phyloP scores from a whole-genome alignment of 305 asterid species.

The Fraxinus sp. region DNA sequence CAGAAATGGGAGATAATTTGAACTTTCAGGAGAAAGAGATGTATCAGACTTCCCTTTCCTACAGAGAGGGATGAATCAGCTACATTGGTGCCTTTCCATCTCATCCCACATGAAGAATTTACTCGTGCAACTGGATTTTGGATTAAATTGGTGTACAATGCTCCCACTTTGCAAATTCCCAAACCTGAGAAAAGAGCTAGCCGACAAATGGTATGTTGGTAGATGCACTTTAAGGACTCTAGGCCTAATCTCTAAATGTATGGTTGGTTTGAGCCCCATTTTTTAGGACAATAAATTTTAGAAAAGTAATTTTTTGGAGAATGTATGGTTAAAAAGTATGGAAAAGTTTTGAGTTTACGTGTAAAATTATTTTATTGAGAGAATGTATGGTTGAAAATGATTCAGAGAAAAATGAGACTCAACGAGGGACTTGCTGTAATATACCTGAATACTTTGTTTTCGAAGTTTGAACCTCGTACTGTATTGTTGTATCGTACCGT shows the following conservation, averaged over 20 bases:
- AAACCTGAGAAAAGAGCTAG: neutral
- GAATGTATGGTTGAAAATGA: neutral
- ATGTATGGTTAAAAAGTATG: neutral
- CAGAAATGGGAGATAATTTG: slow-evolving; percentile 30
- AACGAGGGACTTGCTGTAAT: slow-evolving; percentile 19
- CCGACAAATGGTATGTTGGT: slow-evolving; percentile 18
- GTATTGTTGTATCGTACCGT: slow-evolving; percentile 21
- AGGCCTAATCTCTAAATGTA: slow-evolving; percentile 16
- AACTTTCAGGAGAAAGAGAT: slow-evolving; percentile 32
- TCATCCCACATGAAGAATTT: slow-evolving; percentile 31
- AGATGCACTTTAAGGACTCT: slow-evolving; percentile 18
- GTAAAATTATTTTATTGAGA: neutral
- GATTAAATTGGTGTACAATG: slow-evolving; percentile 12
- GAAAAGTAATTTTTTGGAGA: neutral
- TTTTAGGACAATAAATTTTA: too few relatives aligned
- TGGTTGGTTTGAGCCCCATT: neutral
- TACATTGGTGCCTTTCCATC: slow-evolving; percentile 29
- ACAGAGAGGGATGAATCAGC: slow-evolving; percentile 34
- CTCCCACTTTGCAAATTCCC: neutral
- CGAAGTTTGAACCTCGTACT: slow-evolving; percentile 8
- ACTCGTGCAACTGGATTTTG: slow-evolving; percentile 32
- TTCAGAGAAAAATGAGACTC: neutral
- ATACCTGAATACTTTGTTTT: slow-evolving; percentile 24
- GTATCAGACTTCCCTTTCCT: slow-evolving; percentile 12
- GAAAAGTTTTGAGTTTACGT: neutral